Percentiles rank a stretch among this genome's conserved stretches.
These are phyloP conservation scores for Cladophialophora immunda DNA, from an alignment of 2,329 filamentous ascomycete species.

Conservation along the genomic window DNA sequence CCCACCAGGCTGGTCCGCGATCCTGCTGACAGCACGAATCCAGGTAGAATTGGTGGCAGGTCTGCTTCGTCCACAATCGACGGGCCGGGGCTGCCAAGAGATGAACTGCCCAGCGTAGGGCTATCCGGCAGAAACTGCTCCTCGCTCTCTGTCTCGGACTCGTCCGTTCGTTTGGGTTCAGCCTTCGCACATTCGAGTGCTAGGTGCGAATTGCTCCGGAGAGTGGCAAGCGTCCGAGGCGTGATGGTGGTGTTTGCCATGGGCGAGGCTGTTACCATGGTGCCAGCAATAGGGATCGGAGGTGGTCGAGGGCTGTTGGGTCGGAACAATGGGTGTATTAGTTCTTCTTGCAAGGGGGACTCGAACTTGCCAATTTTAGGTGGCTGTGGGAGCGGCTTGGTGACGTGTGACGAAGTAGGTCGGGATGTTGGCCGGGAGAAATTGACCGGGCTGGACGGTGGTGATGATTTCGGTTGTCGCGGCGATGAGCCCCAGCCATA, in stretches of 20 bases:
- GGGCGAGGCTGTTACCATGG: constrained; percentile 64
- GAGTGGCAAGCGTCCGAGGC: constrained; percentile 47
- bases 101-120: constrained; percentile 29
- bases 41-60: constrained; percentile 46
- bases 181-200: constrained; percentile 37
- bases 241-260: constrained; percentile 62
- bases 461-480: constrained; percentile 36
- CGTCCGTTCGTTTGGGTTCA: constrained; percentile 40
- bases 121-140: constrained; percentile 30
- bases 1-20: constrained; percentile 48
- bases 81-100: constrained; percentile 40
- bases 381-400: constrained; percentile 22
- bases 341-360: constrained; percentile 54
- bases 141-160: constrained; percentile 35
- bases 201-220: constrained; percentile 39
- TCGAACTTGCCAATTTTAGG: constrained; percentile 28
- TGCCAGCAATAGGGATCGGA: constrained; percentile 60
- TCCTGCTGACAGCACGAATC: constrained; percentile 53
- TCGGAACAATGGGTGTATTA: constrained; percentile 68
- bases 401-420: constrained; percentile 20
- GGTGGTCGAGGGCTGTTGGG: constrained; percentile 62
- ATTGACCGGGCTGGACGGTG: constrained; percentile 41
- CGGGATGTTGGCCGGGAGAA: constrained; percentile 42
- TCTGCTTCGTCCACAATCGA: constrained; percentile 40
- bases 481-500: constrained; percentile 37